Evolutionary conservation across 2,329 filamentous ascomycete genomes (phyloP), one percentile per base, ranked within the genome.

Genomic region (Lojkania enalia): DNA sequence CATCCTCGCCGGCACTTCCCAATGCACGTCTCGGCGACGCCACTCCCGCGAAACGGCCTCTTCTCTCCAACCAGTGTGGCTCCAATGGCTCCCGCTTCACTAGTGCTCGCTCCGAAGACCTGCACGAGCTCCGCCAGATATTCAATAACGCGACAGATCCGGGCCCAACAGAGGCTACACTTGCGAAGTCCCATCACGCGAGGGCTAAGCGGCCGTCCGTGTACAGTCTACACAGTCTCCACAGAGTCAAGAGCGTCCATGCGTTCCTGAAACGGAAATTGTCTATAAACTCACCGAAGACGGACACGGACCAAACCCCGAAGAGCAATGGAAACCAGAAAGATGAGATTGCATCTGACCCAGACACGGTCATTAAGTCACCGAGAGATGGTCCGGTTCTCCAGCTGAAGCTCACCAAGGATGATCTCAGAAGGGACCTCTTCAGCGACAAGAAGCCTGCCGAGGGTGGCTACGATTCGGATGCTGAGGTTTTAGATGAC

Each of bases 381-480:
- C 35, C 49, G 14, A 54, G 47, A 14, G 41, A 48, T 12, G 52
- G 54, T 0, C 54, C 55, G 9, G 55, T 58, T 13, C 46, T 51
- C 18, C 60, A 64, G 30, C 39, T 69, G 16, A 57, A 55, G 16
- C 57, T 66, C 43, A 68, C 58, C 9, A 68, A 68, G 37, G 40
- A 58, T 2, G 51, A 64, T 39, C 38, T 69, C 5, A 55, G 55
- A 9, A 68, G 63, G n/a, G 53, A 69, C 16, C 46, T 70, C 2
- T 48, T 69, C 3, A 65, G 58, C 33, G 55, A 65, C 44, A 64
- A 62, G 49, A 57, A 52, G 37, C 57, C 62, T 5, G 54, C 58
- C 19, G 57, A 69, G 35, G 66, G 66, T 5, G 66, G 65, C 11
- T 72, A 70, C 31, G 69, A 72, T 44, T 55, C 60, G 11, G 70